Percentiles rank a stretch among this genome's conserved stretches.
Evolutionary conservation across 2,329 filamentous ascomycete species (phyloP).

Genomic region (Alternaria conjuncta): DNA sequence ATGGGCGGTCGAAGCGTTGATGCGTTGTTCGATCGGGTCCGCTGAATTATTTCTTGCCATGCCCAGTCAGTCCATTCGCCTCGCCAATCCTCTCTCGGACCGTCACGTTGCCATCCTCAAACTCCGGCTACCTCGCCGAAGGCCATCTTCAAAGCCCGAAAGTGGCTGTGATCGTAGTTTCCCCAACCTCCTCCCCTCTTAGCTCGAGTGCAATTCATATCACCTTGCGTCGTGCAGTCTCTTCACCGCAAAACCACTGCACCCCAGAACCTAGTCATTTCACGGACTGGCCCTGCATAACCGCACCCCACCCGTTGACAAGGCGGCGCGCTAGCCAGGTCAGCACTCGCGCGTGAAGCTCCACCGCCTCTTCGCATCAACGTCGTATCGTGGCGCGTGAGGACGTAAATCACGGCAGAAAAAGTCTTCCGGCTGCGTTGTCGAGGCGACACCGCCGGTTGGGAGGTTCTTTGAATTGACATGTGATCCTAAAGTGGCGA

Average conservation of each 20-base stretch:
- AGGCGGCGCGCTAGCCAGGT: conserved; percentile 6
- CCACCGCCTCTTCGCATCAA: conserved; percentile 10
- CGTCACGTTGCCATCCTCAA: background rate
- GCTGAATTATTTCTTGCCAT: conserved; percentile 4
- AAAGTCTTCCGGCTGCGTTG: conserved; percentile 5
- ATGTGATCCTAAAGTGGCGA: conserved; percentile 1
- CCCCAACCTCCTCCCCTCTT: background rate
- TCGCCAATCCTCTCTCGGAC: conserved; percentile 5
- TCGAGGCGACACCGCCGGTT: conserved; percentile 8
- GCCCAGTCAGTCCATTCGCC: conserved; percentile 3
- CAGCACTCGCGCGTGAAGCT: background rate
- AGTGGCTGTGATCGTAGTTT: background rate
- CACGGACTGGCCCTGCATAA: conserved; percentile 8
- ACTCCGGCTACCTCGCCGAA: background rate
- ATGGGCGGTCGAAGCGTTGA: conserved; percentile 13
- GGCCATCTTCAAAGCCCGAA: background rate
- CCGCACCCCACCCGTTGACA: conserved; percentile 11
- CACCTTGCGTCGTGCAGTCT: background rate
- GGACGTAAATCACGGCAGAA: background rate
- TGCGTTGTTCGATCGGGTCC: conserved; percentile 14
- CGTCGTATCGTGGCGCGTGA: conserved; percentile 1
- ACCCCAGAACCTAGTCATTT: conserved; percentile 10
- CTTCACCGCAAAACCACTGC: conserved; percentile 7
- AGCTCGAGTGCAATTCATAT: background rate
- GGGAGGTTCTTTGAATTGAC: background rate